Conservation (phyloP, 768 basidiomycete genomes). For the Tubosaeta brunneosetosa region DNA sequence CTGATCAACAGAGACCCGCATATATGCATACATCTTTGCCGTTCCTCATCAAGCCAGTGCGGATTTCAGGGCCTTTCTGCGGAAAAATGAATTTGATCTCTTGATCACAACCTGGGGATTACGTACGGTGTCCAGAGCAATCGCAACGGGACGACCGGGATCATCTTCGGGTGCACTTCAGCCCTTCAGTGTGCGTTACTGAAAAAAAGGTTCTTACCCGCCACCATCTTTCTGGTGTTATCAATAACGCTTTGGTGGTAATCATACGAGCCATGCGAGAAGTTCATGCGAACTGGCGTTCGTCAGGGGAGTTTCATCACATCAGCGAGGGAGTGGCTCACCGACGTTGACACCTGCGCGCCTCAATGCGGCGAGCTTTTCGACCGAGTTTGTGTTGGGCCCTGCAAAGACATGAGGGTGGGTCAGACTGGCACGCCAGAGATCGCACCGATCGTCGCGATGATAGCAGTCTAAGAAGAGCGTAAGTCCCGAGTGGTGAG, state of each 20-base stretch:
- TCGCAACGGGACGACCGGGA: constrained; percentile 88
- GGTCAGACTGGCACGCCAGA: not conserved
- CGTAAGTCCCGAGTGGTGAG: constrained; percentile 1
- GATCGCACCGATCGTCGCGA: constrained; percentile 89
- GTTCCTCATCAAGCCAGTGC: constrained; percentile 89
- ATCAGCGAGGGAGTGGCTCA: constrained; percentile 38
- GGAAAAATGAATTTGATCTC: constrained; percentile 6
- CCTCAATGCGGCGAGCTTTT: constrained; percentile 80
- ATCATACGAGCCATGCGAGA: constrained; percentile 97
- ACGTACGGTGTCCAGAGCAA: constrained; percentile 93
- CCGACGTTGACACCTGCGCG: constrained; percentile 97
- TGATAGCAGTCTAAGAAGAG: constrained; percentile 78
- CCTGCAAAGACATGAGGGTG: constrained; percentile 42
- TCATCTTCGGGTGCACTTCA: constrained; percentile 35
- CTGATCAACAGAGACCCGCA: not conserved
- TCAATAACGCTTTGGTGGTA: constrained; percentile 99
- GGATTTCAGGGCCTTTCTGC: constrained; percentile 99
- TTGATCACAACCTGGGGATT: not conserved
- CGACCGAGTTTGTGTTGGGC: constrained; percentile 90
- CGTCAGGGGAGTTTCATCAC: constrained; percentile 1
- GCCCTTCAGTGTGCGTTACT: not conserved
- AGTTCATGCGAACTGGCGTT: constrained; percentile 95
- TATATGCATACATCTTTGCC: constrained; percentile 69
- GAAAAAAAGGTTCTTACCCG: constrained; percentile 43
- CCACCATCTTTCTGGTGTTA: constrained; percentile 86